These are phyloP conservation scores for Thamnidium elegans DNA, from an alignment of 192 early-diverging fungal species.

Conservation along the genomic window DNA sequence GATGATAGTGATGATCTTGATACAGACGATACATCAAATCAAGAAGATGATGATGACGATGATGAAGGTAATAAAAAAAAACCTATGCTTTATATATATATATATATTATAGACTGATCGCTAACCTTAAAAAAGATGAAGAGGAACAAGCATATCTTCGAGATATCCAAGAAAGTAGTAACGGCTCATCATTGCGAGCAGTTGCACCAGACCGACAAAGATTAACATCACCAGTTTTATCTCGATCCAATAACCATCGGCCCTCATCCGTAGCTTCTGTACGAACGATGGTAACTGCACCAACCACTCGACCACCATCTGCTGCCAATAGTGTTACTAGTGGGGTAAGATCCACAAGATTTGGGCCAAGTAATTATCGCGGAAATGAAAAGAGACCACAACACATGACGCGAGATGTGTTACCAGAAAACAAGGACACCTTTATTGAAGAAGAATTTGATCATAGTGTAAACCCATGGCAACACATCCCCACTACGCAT, in stretches of 20 bases:
- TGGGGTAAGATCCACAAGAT: slow-evolving; percentile 9
- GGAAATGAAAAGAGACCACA: slow-evolving; percentile 9
- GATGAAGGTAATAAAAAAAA: slow-evolving; percentile 12
- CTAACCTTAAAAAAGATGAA: slow-evolving; percentile 14
- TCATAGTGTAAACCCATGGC: slow-evolving; percentile 10
- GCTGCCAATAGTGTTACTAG: not conserved
- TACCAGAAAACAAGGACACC: not conserved
- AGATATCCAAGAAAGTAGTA: slow-evolving; percentile 22
- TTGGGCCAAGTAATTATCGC: slow-evolving; percentile 6
- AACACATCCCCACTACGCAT: not conserved
- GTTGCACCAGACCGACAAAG: not conserved
- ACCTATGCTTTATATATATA: too few species aligned
- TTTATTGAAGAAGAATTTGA: slow-evolving; percentile 8
- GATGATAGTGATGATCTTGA: slow-evolving; percentile 15
- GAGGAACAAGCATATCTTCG: slow-evolving; percentile 37
- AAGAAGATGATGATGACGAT: slow-evolving; percentile 1
- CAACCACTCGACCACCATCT: not conserved
- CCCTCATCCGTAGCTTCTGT: not conserved
- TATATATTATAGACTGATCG: too few species aligned
- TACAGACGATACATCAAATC: slow-evolving; percentile 10
- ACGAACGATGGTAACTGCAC: slow-evolving; percentile 16
- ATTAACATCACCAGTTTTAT: slow-evolving; percentile 1
- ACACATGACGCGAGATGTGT: slow-evolving; percentile 15
- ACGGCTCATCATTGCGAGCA: not conserved
- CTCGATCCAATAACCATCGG: not conserved